Evolutionary conservation across 305 asterid genomes (phyloP), one percentile per base, ranked within the genome.

Genomic region (Fraxinus ornus): DNA sequence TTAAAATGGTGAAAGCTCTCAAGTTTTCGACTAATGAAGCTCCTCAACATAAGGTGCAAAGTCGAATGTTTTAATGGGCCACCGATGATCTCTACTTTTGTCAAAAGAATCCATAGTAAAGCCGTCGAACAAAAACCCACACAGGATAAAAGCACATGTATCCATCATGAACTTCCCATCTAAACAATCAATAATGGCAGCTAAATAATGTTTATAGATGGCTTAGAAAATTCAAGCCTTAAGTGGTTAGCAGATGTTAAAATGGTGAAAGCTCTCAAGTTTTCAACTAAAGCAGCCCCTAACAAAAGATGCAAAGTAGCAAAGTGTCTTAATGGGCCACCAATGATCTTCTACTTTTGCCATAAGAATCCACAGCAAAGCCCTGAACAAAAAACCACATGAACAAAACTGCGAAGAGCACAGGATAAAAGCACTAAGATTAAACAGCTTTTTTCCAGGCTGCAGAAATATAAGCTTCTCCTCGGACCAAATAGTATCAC

Each of bases 171-270:
- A 19, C 68, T 57, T 57, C 68, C 68, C 68, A 57, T 57, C 68
- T 57, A 57, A 57, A 57, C 28, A 57, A 57, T 57, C 30, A 57
- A 21, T 57, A 57, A 57, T 57, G 68, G 68, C 68, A 57, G 68
- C 68, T 57, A 57, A 57, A 86, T 85, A 88, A 81, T 81, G 89
- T 80, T 86, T 39, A 39, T 39, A 39, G 47, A 39, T 39, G 47
- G 47, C 80, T 75, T 72, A 62, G 74, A 60, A 79, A 68, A 82
- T 82, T 86, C 87, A 84, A 79, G 88, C 88, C 89, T 85, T 89
- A 76, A 83, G 84, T 77, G 77, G 84, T 89, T 82, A 90, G 57
- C 71, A 87, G 95, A 81, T 89, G 77, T 81, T 88, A 89, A 86
- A 33, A 71, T 77, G 85, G 78, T 85, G 89, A 84, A 85, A 77